Percentiles rank a stretch among this genome's conserved stretches.
phyloP scores from a whole-genome alignment of 2,329 filamentous ascomycete genomes.

The Harringtonia lauricola region DNA sequence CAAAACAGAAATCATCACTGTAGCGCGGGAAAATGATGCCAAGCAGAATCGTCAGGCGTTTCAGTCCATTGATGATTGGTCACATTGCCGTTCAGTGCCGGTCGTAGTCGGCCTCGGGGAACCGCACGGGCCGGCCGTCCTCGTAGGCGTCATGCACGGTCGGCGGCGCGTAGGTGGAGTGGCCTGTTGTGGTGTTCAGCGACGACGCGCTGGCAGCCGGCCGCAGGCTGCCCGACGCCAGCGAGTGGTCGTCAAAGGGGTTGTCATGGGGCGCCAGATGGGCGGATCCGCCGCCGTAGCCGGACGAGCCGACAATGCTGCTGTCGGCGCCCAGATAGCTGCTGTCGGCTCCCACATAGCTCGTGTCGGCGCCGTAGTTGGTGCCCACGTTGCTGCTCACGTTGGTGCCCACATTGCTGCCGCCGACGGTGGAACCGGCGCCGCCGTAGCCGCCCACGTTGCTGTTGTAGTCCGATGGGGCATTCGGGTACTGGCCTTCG shows the following conservation, averaged over 20 bases:
- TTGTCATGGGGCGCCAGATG: conserved; percentile 10
- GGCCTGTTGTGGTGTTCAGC: conserved; percentile 3
- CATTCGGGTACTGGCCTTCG: conserved; percentile 28
- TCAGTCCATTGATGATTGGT: neutral
- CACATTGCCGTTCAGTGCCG: conserved; percentile 20
- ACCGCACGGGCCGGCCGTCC: conserved; percentile 36
- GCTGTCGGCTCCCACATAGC: conserved; percentile 28
- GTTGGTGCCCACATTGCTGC: conserved; percentile 1
- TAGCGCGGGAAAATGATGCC: no score
- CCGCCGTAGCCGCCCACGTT: conserved; percentile 5
- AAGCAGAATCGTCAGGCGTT: neutral
- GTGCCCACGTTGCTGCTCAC: conserved; percentile 1
- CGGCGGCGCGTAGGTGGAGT: conserved; percentile 26
- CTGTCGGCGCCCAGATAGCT: conserved; percentile 1
- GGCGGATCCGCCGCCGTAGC: conserved; percentile 13
- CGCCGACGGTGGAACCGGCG: neutral
- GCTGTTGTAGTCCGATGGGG: conserved; percentile 10
- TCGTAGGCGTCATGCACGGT: conserved; percentile 32
- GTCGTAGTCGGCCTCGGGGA: conserved; percentile 48
- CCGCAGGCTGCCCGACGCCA: conserved; percentile 5
- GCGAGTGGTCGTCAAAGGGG: conserved; percentile 32
- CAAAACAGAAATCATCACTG: no score
- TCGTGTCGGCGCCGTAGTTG: neutral
- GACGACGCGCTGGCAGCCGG: conserved; percentile 10
- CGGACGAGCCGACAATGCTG: conserved; percentile 1